These are phyloP conservation scores for Biscogniauxia sp. DNA, from an alignment of 2,329 filamentous ascomycete genomes.

Conservation along the genomic window DNA sequence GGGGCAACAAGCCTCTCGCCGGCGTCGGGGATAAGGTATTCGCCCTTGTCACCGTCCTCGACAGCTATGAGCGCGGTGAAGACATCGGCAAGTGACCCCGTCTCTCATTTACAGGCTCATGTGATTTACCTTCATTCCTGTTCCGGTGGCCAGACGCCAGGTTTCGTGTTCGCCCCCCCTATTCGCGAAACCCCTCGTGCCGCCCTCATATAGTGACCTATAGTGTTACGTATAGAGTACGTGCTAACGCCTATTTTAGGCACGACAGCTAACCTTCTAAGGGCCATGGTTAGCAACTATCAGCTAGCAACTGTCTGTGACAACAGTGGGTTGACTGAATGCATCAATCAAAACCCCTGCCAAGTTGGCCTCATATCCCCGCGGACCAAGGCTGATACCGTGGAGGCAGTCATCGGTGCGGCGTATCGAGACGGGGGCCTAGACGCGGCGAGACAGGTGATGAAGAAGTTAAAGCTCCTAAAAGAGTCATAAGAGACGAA, in stretches of 20 bases:
- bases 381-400: conserved; percentile 10
- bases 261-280: background rate
- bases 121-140: background rate
- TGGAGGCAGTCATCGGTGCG: conserved; percentile 13
- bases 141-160: background rate
- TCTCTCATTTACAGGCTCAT: background rate
- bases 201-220: background rate
- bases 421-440: conserved; percentile 13
- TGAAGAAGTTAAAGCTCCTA: background rate
- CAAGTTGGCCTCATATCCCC: background rate
- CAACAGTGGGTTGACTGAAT: conserved; percentile 7
- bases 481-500: background rate
- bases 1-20: conserved; percentile 14
- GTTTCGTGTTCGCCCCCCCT: no score
- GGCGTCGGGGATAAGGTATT: conserved; percentile 10
- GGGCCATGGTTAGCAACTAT: background rate
- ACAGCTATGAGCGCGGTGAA: conserved; percentile 3
- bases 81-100: conserved; percentile 2
- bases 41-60: conserved; percentile 1
- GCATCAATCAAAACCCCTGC: conserved; percentile 10
- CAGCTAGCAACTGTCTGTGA: conserved; percentile 5
- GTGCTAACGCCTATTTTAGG: background rate
- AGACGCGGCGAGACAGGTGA: conserved; percentile 6
- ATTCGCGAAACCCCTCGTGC: background rate
- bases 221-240: background rate